Evolutionary conservation across 2,329 filamentous ascomycete genomes (phyloP).

Genomic region (Orbilia blumenaviensis): DNA sequence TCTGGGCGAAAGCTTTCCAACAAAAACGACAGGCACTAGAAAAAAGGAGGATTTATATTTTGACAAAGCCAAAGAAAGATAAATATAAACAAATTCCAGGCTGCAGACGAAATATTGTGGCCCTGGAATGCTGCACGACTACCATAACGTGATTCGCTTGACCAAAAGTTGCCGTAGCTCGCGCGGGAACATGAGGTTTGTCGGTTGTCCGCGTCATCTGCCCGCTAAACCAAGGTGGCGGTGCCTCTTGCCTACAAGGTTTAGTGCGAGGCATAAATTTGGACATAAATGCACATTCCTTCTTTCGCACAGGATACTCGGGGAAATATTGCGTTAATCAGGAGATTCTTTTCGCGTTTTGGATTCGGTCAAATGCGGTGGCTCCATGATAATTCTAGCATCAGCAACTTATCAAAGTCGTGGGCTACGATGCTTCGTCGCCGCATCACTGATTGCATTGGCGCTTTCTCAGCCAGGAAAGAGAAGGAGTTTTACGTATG

Average conservation of each 20-base stretch:
- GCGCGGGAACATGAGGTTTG: not conserved
- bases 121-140: not conserved
- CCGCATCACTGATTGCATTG: no score
- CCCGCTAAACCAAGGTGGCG: conserved; percentile 24
- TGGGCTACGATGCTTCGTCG: no score
- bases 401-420: no score
- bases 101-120: not conserved
- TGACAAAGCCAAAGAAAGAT: not conserved
- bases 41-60: not conserved
- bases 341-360: not conserved
- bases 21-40: not conserved
- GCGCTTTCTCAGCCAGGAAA: no score
- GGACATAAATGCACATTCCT: not conserved
- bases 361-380: not conserved
- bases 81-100: conserved; percentile 14
- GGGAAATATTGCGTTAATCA: conserved; percentile 1
- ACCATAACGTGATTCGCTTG: conserved; percentile 11
- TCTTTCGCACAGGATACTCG: not conserved
- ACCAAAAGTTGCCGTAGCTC: conserved; percentile 11
- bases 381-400: no score
- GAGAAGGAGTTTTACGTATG: not conserved
- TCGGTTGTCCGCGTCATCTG: conserved; percentile 47
- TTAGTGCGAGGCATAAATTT: conserved; percentile 29
- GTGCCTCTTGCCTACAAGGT: conserved; percentile 35
- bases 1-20: not conserved